phyloP scores from a whole-genome alignment of 2,329 filamentous ascomycete species.

The Colletotrichum abscissum region DNA sequence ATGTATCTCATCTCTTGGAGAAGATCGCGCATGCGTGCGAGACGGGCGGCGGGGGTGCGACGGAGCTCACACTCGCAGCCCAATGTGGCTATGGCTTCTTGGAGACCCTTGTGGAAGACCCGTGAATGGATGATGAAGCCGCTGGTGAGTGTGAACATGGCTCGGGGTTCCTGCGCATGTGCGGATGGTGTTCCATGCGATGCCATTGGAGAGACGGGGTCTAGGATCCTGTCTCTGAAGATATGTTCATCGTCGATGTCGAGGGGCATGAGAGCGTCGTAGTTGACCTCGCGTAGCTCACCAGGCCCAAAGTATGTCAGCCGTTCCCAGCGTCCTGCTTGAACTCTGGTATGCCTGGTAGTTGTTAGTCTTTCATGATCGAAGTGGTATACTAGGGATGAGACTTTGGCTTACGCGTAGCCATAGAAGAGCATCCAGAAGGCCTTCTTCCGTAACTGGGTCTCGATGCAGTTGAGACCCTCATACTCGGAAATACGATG shows the following conservation, averaged over 20 bases:
- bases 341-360: conserved; percentile 37
- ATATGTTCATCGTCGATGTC: conserved; percentile 47
- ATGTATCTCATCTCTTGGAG: conserved; percentile 45
- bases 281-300: conserved; percentile 43
- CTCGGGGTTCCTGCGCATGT: not conserved
- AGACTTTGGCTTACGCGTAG: conserved; percentile 36
- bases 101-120: conserved; percentile 40
- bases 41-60: conserved; percentile 32
- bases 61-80: conserved; percentile 28
- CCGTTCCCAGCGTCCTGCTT: conserved; percentile 37
- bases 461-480: conserved; percentile 46
- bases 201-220: conserved; percentile 20
- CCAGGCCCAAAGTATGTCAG: conserved; percentile 44
- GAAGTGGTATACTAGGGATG: too few species aligned
- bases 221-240: conserved; percentile 36
- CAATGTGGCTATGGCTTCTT: conserved; percentile 33
- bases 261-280: conserved; percentile 45
- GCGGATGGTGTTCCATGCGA: conserved; percentile 18
- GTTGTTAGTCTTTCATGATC: not conserved
- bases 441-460: conserved; percentile 48
- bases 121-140: conserved; percentile 44
- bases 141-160: conserved; percentile 39
- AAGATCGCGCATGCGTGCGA: conserved; percentile 40
- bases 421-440: conserved; percentile 50
- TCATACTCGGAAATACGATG: conserved; percentile 46